Evolutionary conservation across 352 stramenopile species (phyloP), one percentile per base, ranked within the genome.

Genomic region (Blastocystis sp.): DNA sequence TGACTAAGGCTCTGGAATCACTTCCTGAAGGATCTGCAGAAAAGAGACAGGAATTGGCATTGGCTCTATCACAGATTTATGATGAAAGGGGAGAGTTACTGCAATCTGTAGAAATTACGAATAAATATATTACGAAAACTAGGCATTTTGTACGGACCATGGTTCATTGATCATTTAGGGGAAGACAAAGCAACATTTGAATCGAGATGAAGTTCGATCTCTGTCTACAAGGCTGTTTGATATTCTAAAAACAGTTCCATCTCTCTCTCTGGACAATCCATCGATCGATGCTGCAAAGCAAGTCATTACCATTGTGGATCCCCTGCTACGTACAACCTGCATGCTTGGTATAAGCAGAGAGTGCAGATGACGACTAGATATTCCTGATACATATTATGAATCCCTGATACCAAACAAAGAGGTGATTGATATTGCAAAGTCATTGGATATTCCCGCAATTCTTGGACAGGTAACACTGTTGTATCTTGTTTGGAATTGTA

Each of bases 101-200:
- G 43, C 34, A 68, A 5, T 85, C 73, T n/a, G 73, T 85, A 1
- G 73, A 85, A 37, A 34, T 85, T 26, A 47, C 73, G 9, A 85
- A 65, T 43, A 85, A 85, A 37, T 85, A 85, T 34, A 16, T 85
- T 16, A 65, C n/a, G n/a, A 85, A 85, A 65, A 66, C 26, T 0
- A 13, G 70, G n/a, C 73, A 85, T 45, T 11, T 47, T 18, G 66
- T 78, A 34, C 13, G 50, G 11, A 53, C 30, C 2, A 3, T 16
- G n/a, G 13, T 20, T 18, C 4, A 34, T 11, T n/a, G 18, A 37
- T 6, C 54, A 8, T 16, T 6, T 78, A 78, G 66, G 50, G 20
- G 26, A 39, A 45, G 3, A 55, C 39, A 4, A 78, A 78, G 16
- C 30, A 53, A 11, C 20, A 4, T 16, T 37, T 11, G 34, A 53